Evolutionary conservation across 805 yeast species (phyloP), one percentile per base, ranked within the genome.

Genomic region (Sungouiozyma intestinalis): DNA sequence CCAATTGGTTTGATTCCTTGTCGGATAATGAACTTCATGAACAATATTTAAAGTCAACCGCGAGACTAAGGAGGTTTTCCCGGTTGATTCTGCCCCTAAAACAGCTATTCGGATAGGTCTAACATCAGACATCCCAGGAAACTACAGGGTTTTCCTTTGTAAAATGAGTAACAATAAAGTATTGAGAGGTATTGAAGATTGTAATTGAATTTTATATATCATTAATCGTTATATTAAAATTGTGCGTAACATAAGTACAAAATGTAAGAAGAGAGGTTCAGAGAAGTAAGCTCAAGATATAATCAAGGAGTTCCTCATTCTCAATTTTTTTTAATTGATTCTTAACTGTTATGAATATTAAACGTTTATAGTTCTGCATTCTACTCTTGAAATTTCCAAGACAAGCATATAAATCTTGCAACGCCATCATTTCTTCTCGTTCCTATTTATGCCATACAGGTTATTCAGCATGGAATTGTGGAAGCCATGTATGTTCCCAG

Each of bases 1-100:
- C 43, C 77, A 66, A 19, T 85, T 76, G 3, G 73, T 74, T 44
- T 78, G 77, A 42, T 69, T 73, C 36, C 73, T 66, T 3, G 90
- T 83, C 4, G 92, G 94, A 51, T 83, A 83, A 55, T 83, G 81
- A 0, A 82, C 81, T 45, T 80, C 87, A 39, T 76, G 68, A 42
- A 72, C 76, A 19, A 67, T 65, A 19, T 72, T 71, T 16, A 71
- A 61, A 2, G 70, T 64, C 14, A 78, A 49, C 39, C 72, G 63
- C 41, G 76, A 70, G 11, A 76, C 70, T 33, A 75, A 64, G 0
- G 82, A 68, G 2, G 84, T 73, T 52, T 79, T 79, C 9, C 86
- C 86, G 0, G 74, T 69, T 15, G 67, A 66, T 11, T 73, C 66
- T 0, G 74, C 82, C 0, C 86, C 86, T 3, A 79, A 54, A 1